A percentile compares a stretch with the other conserved stretches of the same genome.
Conservation (phyloP, 2,329 filamentous ascomycete species). For the Grosmannia clavigera region DNA sequence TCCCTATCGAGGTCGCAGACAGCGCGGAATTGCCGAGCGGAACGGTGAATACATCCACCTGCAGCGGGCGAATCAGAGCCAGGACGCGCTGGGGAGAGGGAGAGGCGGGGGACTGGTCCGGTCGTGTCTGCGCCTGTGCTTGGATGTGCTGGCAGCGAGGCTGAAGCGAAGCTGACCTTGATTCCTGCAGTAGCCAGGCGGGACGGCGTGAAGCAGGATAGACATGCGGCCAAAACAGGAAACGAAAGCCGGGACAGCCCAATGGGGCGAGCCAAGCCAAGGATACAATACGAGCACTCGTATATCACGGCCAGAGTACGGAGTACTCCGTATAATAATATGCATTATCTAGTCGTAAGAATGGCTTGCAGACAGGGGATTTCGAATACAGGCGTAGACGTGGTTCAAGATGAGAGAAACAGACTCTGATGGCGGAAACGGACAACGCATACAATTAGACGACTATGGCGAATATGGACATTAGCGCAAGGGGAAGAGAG, state of each 20-base stretch:
- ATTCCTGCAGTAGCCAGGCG: neutral
- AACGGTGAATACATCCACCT: neutral
- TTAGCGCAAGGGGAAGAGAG: neutral
- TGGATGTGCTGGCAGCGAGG: neutral
- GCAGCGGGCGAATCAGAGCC: neutral
- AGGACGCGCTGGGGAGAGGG: neutral
- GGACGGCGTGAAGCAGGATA: neutral
- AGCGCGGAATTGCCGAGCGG: neutral
- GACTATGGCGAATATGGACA: neutral
- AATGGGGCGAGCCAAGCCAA: neutral
- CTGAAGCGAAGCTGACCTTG: neutral
- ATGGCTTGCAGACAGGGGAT: too few relatives aligned
- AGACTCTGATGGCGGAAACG: neutral
- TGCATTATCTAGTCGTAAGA: too few relatives aligned
- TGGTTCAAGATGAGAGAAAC: neutral
- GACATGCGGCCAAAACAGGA: neutral
- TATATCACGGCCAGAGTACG: too few relatives aligned
- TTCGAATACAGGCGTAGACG: neutral
- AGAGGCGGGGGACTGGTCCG: neutral
- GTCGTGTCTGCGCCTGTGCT: neutral
- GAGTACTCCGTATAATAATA: too few relatives aligned
- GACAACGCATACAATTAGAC: neutral
- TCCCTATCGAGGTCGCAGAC: neutral
- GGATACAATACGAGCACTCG: too few relatives aligned
- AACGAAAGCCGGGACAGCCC: neutral